Base-by-base conservation (phyloP, 306 rosid species). In the Dicorynia guianensis region DNA sequence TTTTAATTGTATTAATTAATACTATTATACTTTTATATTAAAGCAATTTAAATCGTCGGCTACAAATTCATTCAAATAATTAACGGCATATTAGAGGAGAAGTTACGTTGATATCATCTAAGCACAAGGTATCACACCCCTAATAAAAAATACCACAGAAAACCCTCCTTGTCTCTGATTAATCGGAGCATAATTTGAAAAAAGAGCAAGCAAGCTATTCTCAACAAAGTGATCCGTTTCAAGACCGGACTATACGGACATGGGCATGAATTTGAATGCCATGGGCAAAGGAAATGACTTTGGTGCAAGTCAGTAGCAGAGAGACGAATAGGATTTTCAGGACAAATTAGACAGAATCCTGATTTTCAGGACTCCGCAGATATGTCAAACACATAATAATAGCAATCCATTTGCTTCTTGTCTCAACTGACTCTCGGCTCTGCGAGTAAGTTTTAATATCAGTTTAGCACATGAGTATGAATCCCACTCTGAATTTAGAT, bases 121-220 rank as follows among this genome's bases (percentile, higher is more conserved):
- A 4, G 95, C 83, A 96, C 97, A 91, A 1, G 97, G 86, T 0
- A 94, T 87, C 11, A 88, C 94, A 65, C 91, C 98, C 71, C 81
- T 90, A 15, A 88, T 42, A 17, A 74, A 66, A 3, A n/a, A 94
- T 91, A 0, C 64, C 74, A 39, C 87, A 85, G 18, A 94, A 94
- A 18, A 91, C 84, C 19, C 67, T 66, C 12, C 85, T 87, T 14
- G 97, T 89, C 34, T 89, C 74, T 36, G 47, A 60, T 71, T 84
- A 63, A 72, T 68, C 68, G 0, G 91, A 81, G 53, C 83, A 80
- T 67, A 91, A 56, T 20, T 94, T 94, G 77, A 90, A 88, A 73
- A 91, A 12, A 88, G 88, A 8, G 93, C 18, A n/a, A 91, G 96
- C 48, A 94, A 81, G 75, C 90, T 91, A 75, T 94, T 94, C 6